These are phyloP conservation scores for Hypoxylon trugodes DNA, from an alignment of 495 filamentous ascomycete genomes.

Conservation along the genomic window DNA sequence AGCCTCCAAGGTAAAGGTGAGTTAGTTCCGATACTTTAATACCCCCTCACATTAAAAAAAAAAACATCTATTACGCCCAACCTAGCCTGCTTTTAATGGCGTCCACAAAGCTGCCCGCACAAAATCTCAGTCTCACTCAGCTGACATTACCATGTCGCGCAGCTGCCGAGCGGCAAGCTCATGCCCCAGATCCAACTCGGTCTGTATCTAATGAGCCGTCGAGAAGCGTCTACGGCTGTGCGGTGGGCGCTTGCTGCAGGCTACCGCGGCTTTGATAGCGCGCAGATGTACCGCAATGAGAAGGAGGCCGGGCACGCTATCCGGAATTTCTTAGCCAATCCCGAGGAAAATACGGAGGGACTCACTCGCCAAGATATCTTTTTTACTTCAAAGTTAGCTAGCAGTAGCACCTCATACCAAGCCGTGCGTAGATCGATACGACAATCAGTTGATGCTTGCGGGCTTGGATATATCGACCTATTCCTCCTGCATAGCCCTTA, in stretches of 20 bases:
- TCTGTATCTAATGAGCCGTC: conserved; percentile 67
- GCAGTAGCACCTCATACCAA: conserved; percentile 64
- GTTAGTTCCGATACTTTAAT: no score
- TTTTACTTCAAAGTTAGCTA: conserved; percentile 72
- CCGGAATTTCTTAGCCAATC: conserved; percentile 53
- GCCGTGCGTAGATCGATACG: conserved; percentile 63
- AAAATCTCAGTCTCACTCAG: conserved; percentile 35
- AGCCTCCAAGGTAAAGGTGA: conserved; percentile 31
- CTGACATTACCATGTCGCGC: conserved; percentile 34
- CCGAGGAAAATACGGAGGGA: conserved; percentile 46
- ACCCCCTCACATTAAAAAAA: background rate
- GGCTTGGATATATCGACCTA: conserved; percentile 74
- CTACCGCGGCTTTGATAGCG: conserved; percentile 65
- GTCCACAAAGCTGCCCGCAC: no score
- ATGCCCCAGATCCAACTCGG: conserved; percentile 75
- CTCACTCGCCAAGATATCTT: conserved; percentile 68
- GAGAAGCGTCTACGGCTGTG: conserved; percentile 58
- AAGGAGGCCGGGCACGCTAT: conserved; percentile 66
- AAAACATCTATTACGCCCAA: background rate
- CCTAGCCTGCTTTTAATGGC: no score
- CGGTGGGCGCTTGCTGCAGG: conserved; percentile 59
- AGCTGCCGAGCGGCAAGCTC: conserved; percentile 64
- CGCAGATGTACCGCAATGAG: conserved; percentile 72
- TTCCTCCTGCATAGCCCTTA: conserved; percentile 73
- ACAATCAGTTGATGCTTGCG: conserved; percentile 60